phyloP scores from a whole-genome alignment of 768 basidiomycete genomes.

The Clitopilus hobsonii region DNA sequence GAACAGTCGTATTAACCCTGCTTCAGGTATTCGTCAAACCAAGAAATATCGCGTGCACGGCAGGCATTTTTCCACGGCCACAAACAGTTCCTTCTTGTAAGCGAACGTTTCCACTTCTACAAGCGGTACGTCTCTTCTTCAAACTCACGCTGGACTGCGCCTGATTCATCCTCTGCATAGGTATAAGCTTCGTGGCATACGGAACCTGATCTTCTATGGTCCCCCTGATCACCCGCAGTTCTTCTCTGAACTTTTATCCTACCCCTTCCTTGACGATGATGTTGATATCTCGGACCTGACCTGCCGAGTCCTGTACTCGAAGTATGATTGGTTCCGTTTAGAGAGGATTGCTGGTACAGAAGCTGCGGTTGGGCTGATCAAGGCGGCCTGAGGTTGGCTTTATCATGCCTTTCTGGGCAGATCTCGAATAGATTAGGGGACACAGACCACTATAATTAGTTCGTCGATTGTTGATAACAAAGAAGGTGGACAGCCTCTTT shows the following conservation, averaged over 20 bases:
- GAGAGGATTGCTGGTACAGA: constrained; percentile 78
- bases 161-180: constrained; percentile 27
- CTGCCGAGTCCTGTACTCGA: constrained; percentile 75
- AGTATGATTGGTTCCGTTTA: constrained; percentile 84
- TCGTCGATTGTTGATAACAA: neutral
- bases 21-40: constrained; percentile 82
- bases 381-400: constrained; percentile 15
- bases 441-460: no score
- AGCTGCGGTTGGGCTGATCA: constrained; percentile 37
- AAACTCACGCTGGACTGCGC: neutral
- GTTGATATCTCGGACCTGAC: constrained; percentile 88
- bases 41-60: constrained; percentile 91
- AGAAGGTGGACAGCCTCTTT: neutral
- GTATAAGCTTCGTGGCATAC: constrained; percentile 90
- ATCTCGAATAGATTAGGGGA: neutral
- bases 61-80: constrained; percentile 89
- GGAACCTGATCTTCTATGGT: constrained; percentile 90
- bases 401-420: constrained; percentile 2
- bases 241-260: constrained; percentile 85
- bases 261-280: constrained; percentile 86
- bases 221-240: constrained; percentile 89
- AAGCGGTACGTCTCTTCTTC: constrained; percentile 47
- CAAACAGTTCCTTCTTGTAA: constrained; percentile 83
- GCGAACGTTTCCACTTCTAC: constrained; percentile 99
- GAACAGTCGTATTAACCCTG: neutral